Evolutionary conservation across 129 eudicot species (phyloP).

Genomic region (Arctium lappa): DNA sequence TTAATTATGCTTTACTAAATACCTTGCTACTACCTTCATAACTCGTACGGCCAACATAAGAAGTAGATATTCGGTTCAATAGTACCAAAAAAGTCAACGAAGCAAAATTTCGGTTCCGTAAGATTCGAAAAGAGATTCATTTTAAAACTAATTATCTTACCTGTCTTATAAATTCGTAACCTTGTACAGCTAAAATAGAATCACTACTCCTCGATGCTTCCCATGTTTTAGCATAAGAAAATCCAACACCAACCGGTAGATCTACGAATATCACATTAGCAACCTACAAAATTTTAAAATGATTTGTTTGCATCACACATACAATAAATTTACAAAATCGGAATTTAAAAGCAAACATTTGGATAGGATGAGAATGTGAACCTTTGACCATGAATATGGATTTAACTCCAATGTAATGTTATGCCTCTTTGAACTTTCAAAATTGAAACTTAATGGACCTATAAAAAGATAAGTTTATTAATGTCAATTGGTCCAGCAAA

Average conservation of each 20-base stretch:
- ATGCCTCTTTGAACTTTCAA: neutral
- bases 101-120: neutral
- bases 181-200: conserved; percentile 17
- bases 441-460: conserved; percentile 35
- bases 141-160: neutral
- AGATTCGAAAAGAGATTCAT: neutral
- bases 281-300: conserved; percentile 21
- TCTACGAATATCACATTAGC: conserved; percentile 34
- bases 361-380: neutral
- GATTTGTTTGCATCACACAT: neutral
- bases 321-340: neutral
- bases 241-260: conserved; percentile 31
- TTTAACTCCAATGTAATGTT: conserved; percentile 20
- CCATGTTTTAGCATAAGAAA: conserved; percentile 29
- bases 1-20: neutral
- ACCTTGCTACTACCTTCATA: neutral
- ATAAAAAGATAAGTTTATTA: neutral
- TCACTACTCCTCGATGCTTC: conserved; percentile 25
- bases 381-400: conserved; percentile 46
- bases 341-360: neutral
- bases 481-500: neutral
- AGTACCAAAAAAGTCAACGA: neutral
- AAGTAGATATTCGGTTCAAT: neutral
- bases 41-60: neutral
- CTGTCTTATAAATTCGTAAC: conserved; percentile 30